Base-by-base conservation (phyloP, 345 rosid species). In the Populus alba region DNA sequence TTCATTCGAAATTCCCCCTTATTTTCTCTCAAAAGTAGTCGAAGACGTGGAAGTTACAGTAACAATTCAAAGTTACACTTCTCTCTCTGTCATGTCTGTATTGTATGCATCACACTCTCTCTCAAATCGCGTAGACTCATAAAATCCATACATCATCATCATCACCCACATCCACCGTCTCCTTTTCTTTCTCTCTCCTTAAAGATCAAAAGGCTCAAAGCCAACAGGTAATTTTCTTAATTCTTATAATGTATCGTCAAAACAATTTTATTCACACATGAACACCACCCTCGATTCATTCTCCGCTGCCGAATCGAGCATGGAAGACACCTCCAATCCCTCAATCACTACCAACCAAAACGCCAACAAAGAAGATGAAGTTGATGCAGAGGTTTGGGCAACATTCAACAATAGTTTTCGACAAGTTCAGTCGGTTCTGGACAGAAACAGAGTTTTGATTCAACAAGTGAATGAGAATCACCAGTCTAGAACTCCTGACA, bases 391-490 rank as follows among this genome's bases (percentile, higher is more conserved):
- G 86, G 89, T 87, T 68, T 93, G 97, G 97, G 81, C 81, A 20
- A 73, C 82, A 4, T 81, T 93, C 65, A 85, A 83, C 87, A 63
- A 83, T 73, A 89, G 71, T 66, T 95, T 91, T 83, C 77, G 84
- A 66, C 86, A 87, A 74, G 98, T 91, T 17, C 97, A 95, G 84
- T 77, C 93, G 29, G 93, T 93, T 69, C 77, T 95, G 51, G 98
- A 95, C 84, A 78, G 98, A 82, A 95, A 95, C 88, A 82, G 97
- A 61, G 83, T 70, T 17, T 72, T 95, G 87, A 95, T 92, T 39
- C 91, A 91, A n/a, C 95, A 93, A 70, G 98, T 93, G 69, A 92
- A 95, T 86, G 95, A 93, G 61, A 95, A 95, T 71, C 98, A 95
- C 74, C 97, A 88, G 81, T 95, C 98, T 0, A 88, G 81, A 80